Conservation (phyloP, 371 early-diverging fungal genomes). For the Mortierella sp. region DNA sequence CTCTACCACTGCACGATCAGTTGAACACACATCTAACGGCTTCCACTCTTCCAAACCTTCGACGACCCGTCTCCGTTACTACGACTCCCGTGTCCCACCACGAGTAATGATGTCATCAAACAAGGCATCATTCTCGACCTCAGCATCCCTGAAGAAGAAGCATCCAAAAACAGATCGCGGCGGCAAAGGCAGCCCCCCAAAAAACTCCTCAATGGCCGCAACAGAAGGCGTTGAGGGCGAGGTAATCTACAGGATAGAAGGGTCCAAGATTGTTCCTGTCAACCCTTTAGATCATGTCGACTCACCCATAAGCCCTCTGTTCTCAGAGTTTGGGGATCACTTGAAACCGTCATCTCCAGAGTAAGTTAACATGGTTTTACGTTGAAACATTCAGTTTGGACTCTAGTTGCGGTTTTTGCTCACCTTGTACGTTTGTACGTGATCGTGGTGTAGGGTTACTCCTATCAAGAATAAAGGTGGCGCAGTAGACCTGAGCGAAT, state of each 20-base stretch:
- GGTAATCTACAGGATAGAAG: constrained; percentile 43
- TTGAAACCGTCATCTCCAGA: constrained; percentile 19
- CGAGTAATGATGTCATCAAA: no score
- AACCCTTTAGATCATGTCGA: constrained; percentile 10
- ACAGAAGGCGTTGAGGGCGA: constrained; percentile 26
- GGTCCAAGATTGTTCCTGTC: constrained; percentile 45
- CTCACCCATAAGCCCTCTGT: constrained; percentile 35
- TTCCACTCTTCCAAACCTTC: no score
- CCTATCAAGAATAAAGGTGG: background rate
- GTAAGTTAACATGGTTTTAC: constrained; percentile 6
- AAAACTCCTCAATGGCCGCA: background rate
- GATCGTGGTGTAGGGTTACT: background rate
- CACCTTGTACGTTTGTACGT: background rate
- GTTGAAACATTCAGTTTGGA: background rate
- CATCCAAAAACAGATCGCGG: background rate
- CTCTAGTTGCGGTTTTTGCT: background rate
- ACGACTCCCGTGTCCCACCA: no score
- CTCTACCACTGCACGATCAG: background rate
- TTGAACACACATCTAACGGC: background rate
- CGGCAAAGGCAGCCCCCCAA: background rate
- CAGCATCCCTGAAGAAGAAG: constrained; percentile 1
- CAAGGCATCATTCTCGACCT: constrained; percentile 9
- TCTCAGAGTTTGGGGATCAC: constrained; percentile 30
- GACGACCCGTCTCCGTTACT: no score
- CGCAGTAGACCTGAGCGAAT: constrained; percentile 9